phyloP scores from a whole-genome alignment of 1,139 yeast species.

The Blastobotrys aristatus region DNA sequence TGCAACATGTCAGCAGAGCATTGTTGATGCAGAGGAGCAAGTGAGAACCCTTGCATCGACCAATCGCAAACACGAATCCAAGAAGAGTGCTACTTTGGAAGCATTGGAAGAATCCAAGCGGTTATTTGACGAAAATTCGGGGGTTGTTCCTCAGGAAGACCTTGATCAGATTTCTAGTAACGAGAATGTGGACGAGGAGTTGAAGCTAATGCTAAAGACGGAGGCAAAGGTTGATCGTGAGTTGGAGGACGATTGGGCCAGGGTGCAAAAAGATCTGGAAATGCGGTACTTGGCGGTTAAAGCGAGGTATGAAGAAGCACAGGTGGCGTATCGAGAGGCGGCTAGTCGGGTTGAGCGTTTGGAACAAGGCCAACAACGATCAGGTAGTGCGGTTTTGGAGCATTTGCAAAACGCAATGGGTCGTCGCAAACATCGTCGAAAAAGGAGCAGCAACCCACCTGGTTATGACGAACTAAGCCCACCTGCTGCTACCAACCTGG shows the following conservation, averaged over 20 bases:
- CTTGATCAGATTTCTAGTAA: constrained; percentile 21
- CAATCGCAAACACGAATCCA: constrained; percentile 20
- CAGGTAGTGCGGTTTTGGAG: not conserved
- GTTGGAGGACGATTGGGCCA: constrained; percentile 33
- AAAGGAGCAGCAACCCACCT: constrained; percentile 10
- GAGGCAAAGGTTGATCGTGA: constrained; percentile 26
- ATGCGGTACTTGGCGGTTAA: constrained; percentile 32
- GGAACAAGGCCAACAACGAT: not conserved
- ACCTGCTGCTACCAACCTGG: not conserved
- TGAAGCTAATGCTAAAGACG: constrained; percentile 19
- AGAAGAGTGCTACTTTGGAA: constrained; percentile 20
- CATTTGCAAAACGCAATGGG: constrained; percentile 2
- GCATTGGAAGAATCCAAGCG: constrained; percentile 18
- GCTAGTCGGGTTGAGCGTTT: constrained; percentile 5
- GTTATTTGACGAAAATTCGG: constrained; percentile 25
- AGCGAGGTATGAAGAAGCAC: constrained; percentile 31
- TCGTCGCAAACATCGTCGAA: not conserved
- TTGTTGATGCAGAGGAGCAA: constrained; percentile 38
- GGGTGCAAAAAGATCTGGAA: constrained; percentile 33
- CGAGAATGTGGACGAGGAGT: constrained; percentile 22
- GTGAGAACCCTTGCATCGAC: constrained; percentile 30
- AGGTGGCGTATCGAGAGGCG: constrained; percentile 23
- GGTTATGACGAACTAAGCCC: not conserved
- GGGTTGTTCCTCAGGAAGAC: constrained; percentile 23
- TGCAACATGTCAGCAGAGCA: constrained; percentile 23